A percentile compares a stretch with the other conserved stretches of the same genome.
Conservation (phyloP, 2,329 filamentous ascomycete genomes). For the Alternaria brassicae region DNA sequence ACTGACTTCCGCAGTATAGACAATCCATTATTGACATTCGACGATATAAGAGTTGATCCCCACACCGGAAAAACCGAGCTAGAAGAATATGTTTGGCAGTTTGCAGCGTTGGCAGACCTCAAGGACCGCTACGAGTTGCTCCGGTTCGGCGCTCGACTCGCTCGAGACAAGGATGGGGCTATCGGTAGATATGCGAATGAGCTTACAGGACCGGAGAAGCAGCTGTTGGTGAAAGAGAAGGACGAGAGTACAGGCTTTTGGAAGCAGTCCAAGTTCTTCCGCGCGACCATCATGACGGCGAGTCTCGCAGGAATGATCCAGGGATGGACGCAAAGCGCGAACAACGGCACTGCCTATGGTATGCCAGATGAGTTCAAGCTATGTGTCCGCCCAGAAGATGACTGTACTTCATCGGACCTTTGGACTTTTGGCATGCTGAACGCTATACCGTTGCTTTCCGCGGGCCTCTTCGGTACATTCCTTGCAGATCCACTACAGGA, state of each 20-base stretch:
- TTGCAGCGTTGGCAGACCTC: constrained; percentile 17
- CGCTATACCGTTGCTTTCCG: constrained; percentile 29
- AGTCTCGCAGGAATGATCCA: constrained; percentile 30
- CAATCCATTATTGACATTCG: constrained; percentile 30
- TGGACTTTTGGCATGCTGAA: constrained; percentile 34
- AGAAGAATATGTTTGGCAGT: constrained; percentile 30
- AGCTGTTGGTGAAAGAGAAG: constrained; percentile 18
- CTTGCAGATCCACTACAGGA: constrained; percentile 32
- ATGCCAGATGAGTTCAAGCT: constrained; percentile 27
- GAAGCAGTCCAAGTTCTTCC: constrained; percentile 34
- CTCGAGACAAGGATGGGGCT: constrained; percentile 28
- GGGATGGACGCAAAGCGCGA: constrained; percentile 31
- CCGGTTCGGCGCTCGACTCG: constrained; percentile 30
- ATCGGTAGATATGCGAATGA: constrained; percentile 25
- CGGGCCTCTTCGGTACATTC: constrained; percentile 27
- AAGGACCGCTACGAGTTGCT: constrained; percentile 28
- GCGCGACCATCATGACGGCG: constrained; percentile 30
- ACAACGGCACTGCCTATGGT: constrained; percentile 27
- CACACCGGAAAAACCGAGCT: constrained; percentile 23
- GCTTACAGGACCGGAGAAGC: constrained; percentile 24
- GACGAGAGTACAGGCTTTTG: constrained; percentile 26
- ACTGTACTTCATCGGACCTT: constrained; percentile 16
- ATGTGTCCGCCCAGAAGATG: constrained; percentile 3
- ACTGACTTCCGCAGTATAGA: constrained; percentile 20
- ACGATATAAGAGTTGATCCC: constrained; percentile 18